phyloP scores from a whole-genome alignment of 2,329 filamentous ascomycete genomes.

The Botrytis medusae region DNA sequence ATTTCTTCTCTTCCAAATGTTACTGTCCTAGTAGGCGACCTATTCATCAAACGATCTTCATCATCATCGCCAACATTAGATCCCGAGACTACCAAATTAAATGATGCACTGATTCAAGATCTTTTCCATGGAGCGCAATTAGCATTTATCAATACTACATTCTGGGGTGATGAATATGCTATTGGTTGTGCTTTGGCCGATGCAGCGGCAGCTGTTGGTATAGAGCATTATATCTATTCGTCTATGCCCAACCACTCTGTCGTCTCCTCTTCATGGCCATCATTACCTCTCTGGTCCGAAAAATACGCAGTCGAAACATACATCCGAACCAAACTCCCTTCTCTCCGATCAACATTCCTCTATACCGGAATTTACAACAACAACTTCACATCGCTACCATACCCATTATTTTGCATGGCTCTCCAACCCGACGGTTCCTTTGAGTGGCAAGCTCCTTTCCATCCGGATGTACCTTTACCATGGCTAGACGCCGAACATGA shows the following conservation, averaged over 20 bases:
- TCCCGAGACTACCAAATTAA: slow-evolving; percentile 66
- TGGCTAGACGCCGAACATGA: slow-evolving; percentile 98
- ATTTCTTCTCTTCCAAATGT: slow-evolving; percentile 78
- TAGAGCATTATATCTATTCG: slow-evolving; percentile 93
- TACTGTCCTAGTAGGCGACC: slow-evolving; percentile 62
- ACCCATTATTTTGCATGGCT: slow-evolving; percentile 95
- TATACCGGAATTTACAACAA: slow-evolving; percentile 99
- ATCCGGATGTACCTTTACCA: slow-evolving; percentile 82
- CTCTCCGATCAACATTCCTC: slow-evolving; percentile 80
- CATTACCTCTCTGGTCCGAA: slow-evolving; percentile 83
- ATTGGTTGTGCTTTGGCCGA: slow-evolving; percentile 88
- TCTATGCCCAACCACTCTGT: slow-evolving; percentile 94
- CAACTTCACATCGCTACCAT: slow-evolving; percentile 91
- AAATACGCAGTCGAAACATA: slow-evolving; percentile 95
- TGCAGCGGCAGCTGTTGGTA: slow-evolving; percentile 78
- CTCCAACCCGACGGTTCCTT: slow-evolving; percentile 82
- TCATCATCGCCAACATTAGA: slow-evolving; percentile 57
- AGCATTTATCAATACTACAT: slow-evolving; percentile 97
- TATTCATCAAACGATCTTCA: slow-evolving; percentile 48
- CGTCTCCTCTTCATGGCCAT: slow-evolving; percentile 68
- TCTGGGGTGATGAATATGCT: slow-evolving; percentile 89
- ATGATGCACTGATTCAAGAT: slow-evolving; percentile 68
- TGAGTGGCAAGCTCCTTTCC: slow-evolving; percentile 90
- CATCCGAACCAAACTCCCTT: slow-evolving; percentile 62
- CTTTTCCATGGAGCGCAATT: slow-evolving; percentile 83